Evolutionary conservation across 129 eudicot species (phyloP), one percentile per base, ranked within the genome.

Genomic region (Chrysanthemum lavandulifolium): DNA sequence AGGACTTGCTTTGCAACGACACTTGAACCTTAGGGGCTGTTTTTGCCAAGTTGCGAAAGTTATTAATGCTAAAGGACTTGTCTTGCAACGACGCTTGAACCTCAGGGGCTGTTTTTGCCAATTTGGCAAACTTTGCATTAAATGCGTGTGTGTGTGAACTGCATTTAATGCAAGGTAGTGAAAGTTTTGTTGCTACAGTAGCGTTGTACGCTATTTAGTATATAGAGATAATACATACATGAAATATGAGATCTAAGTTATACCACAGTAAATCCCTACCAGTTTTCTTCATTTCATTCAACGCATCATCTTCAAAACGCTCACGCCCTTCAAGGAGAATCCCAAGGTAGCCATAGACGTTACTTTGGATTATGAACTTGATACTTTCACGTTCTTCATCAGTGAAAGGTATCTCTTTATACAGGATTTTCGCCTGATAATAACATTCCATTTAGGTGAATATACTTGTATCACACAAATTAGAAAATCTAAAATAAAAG

Each of bases 251-350:
- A 52, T 11, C 55, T 1, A 69, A 27, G 10, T 10, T 7, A 23
- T 45, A 53, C 18, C 52, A 19, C 25, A 51, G 49, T n/a, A 51
- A 51, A 73, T 31, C 23, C 48, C 36, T 85, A 84, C 95, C 91
- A 40, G 65, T 68, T 15, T 45, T 79, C 80, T 71, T 78, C 66
- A 14, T n/a, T 25, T 61, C 80, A 68, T 81, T 75, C 80, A 79
- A 80, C 67, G 81, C 73, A 80, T 94, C 99, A 79, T 94, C 99
- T 83, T 90, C 99, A 81, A 94, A 94, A 31, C 93, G 97, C 51
- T 94, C 99, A 72, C 99, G 89, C 6, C 96, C 99, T 77, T 94
- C 99, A 36, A 94, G 93, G 65, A 94, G 97, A 51, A 94, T 83
- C 43, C 97, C 96, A 52, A 94, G 91, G 78, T 90, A 94, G 27